Evolutionary conservation across 2,329 filamentous ascomycete species (phyloP), one percentile per base, ranked within the genome.

Genomic region (Neopestalotiopsis rosae): DNA sequence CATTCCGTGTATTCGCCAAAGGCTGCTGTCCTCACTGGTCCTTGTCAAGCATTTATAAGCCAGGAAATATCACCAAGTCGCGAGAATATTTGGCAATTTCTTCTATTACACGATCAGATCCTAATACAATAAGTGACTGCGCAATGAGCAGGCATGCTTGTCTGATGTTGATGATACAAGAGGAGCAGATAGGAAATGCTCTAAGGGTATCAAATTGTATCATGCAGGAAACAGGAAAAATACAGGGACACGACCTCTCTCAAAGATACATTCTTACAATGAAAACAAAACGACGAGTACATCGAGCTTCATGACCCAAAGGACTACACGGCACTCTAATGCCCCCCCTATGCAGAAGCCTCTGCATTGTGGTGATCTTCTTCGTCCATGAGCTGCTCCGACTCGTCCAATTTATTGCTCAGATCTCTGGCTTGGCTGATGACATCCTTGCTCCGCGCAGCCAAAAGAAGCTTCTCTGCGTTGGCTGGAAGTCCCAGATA

Each of bases 401-500:
- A 94, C 80, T 99, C 96, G 81, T 99, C 95, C 77, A 99, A 82
- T 80, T 98, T 85, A 73, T 94, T 92, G 71, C 93, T 93, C 66
- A 99, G 93, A 80, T 91, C 93, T 77, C 91, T 91, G 79, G 98
- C 76, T 80, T 98, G 95, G 72, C 87, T 88, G 75, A 98, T 91
- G 88, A 98, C 91, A 76, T 91, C 93, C 77, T 89, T 89, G 58
- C 95, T 97, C 76, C 97, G 90, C 2, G 94, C 95, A 14, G 97
- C 93, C 40, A 99, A 87, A 75, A 99, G 81, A 78, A 99, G 79
- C 83, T 98, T 99, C 89, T 99, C 96, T 24, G 96, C 96, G 79
- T 99, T 98, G 34, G 94, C 94, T 45, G 96, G 96, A 73, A 99
- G 82, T 28, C 96, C 97, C 17, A 99, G 86, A 78, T 97, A 99